Evolutionary conservation across 176 grass and related monocot genomes (phyloP).

Genomic region (Raddia guianensis): DNA sequence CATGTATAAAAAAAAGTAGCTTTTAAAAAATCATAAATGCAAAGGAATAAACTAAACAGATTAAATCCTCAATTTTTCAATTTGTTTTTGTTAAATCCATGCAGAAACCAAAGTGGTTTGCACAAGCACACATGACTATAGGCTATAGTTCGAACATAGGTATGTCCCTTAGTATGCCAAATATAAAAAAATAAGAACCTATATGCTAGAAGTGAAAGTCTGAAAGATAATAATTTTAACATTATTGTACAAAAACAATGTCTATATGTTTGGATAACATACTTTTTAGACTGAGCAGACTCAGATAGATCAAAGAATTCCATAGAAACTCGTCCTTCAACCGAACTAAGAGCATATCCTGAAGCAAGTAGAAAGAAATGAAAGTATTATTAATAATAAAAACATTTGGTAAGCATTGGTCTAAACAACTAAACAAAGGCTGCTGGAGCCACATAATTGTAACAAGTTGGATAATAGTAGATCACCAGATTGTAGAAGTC

Average conservation of each 20-base stretch:
- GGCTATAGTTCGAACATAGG: background rate
- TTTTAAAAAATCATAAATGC: background rate
- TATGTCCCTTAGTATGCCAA: constrained; percentile 13
- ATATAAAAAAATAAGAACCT: constrained; percentile 1
- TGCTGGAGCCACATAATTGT: background rate
- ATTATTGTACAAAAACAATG: background rate
- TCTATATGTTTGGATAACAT: constrained; percentile 32
- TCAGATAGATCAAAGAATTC: constrained; percentile 97
- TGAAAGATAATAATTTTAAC: background rate
- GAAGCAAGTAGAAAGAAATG: constrained; percentile 40
- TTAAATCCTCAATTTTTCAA: background rate
- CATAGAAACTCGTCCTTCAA: constrained; percentile 95
- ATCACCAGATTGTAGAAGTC: background rate
- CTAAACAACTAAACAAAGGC: constrained; percentile 22
- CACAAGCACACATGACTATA: background rate
- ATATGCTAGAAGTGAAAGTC: background rate
- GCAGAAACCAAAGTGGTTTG: background rate
- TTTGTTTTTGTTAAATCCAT: background rate
- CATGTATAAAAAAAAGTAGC: background rate
- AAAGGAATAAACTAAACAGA: background rate
- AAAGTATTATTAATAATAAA: background rate
- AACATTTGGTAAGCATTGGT: background rate
- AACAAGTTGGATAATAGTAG: background rate
- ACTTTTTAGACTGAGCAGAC: constrained; percentile 89
- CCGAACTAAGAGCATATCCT: constrained; percentile 96